Evolutionary conservation across 176 grass and related monocot genomes (phyloP).

Genomic region (Rhipidocladum racemiflorum): DNA sequence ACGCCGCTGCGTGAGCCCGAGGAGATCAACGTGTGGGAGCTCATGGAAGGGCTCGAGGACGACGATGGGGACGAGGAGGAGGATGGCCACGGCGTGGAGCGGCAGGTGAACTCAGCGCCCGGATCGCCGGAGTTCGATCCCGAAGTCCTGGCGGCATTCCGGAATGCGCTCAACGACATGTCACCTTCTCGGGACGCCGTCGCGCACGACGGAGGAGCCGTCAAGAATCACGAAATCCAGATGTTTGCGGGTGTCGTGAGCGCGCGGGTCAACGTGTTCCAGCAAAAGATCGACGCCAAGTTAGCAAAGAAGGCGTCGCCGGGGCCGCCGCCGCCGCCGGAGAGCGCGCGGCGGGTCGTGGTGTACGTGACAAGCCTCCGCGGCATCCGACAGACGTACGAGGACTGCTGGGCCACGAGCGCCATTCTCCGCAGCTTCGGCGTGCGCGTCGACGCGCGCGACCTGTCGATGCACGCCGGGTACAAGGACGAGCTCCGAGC

Average conservation of each 20-base stretch:
- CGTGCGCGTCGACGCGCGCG: conserved; percentile 74
- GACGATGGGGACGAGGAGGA: not conserved
- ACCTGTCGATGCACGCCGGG: conserved; percentile 78
- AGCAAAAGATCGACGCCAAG: conserved; percentile 58
- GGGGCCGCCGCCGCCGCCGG: conserved; percentile 27
- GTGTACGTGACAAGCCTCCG: conserved; percentile 86
- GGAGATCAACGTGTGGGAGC: conserved; percentile 93
- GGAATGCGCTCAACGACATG: conserved; percentile 41
- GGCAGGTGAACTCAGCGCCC: not conserved
- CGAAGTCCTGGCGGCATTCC: conserved; percentile 44
- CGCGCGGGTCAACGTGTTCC: conserved; percentile 49
- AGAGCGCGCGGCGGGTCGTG: conserved; percentile 49
- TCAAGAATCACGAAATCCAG: conserved; percentile 31
- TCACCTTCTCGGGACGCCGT: not conserved
- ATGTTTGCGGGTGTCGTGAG: conserved; percentile 60
- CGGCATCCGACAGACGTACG: conserved; percentile 71
- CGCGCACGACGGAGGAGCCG: not conserved
- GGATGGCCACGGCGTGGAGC: not conserved
- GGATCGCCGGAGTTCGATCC: conserved; percentile 49
- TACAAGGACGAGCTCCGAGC: conserved; percentile 79
- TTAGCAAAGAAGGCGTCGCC: not conserved
- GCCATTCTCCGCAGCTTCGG: conserved; percentile 61
- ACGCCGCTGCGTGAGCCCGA: conserved; percentile 66
- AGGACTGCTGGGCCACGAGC: conserved; percentile 59
- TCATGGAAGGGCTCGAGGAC: conserved; percentile 82